A percentile compares a stretch with the other conserved stretches of the same genome.
Evolutionary conservation across 805 yeast species (phyloP).

Genomic region (Blastobotrys attinorum): DNA sequence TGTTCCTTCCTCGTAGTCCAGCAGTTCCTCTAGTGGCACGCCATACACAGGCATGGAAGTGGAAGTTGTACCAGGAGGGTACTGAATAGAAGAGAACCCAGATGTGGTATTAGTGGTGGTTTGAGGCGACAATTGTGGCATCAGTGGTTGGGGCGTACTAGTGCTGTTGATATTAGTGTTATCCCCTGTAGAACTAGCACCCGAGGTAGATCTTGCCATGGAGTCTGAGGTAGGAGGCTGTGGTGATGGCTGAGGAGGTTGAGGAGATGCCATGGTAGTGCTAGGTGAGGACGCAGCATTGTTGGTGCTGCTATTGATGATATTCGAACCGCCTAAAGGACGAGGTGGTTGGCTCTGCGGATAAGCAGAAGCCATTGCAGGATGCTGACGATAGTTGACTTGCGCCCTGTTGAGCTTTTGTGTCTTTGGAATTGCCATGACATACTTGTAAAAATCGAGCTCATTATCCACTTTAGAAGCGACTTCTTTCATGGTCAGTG

Average conservation of each 20-base stretch:
- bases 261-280: slow-evolving; percentile 5
- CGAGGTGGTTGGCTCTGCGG: slow-evolving; percentile 9
- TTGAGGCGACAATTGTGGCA: background rate
- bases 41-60: slow-evolving; percentile 57
- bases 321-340: too few relatives aligned
- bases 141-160: background rate
- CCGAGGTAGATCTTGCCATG: background rate
- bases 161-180: background rate
- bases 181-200: background rate
- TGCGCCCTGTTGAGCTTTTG: slow-evolving; percentile 27
- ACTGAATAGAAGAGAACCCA: background rate
- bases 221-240: background rate
- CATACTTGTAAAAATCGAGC: slow-evolving; percentile 64
- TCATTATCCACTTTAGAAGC: slow-evolving; percentile 80
- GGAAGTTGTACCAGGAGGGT: slow-evolving; percentile 32
- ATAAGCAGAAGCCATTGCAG: slow-evolving; percentile 20
- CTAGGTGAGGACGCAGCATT: slow-evolving; percentile 12
- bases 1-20: slow-evolving; percentile 78
- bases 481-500: slow-evolving; percentile 64
- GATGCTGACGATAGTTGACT: slow-evolving; percentile 28
- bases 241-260: slow-evolving; percentile 3
- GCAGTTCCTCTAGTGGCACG: slow-evolving; percentile 65
- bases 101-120: background rate
- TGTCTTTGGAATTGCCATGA: slow-evolving; percentile 33
- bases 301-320: too few relatives aligned